Evolutionary conservation across 2,329 filamentous ascomycete genomes (phyloP).

Genomic region (Fulvia fulva): DNA sequence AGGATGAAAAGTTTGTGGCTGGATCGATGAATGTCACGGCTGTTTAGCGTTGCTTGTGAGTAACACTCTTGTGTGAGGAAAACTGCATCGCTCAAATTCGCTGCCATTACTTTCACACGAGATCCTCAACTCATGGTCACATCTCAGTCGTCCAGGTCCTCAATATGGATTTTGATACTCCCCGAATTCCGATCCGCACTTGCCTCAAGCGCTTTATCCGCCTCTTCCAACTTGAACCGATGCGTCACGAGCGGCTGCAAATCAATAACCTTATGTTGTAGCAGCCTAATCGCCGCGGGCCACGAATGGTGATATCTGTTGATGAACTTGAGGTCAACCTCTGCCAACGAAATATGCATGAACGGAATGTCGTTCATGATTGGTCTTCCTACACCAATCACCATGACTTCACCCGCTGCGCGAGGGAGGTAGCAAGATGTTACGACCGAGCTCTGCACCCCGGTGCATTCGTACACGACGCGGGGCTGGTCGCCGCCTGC

Average conservation of each 20-base stretch:
- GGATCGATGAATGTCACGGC: conserved; percentile 2
- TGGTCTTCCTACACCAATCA: conserved; percentile 34
- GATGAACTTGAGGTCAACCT: conserved; percentile 60
- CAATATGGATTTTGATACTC: conserved; percentile 59
- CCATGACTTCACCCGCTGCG: conserved; percentile 33
- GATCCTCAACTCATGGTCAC: not conserved
- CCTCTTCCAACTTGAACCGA: conserved; percentile 58
- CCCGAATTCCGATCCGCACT: conserved; percentile 51
- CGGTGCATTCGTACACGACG: conserved; percentile 35
- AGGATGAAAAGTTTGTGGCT: conserved; percentile 2
- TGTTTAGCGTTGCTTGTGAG: not conserved
- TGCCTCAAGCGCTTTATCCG: conserved; percentile 55
- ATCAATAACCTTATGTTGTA: conserved; percentile 58
- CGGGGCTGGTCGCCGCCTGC: conserved; percentile 26
- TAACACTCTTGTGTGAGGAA: not conserved
- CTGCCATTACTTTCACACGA: not conserved
- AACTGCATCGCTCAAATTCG: not conserved
- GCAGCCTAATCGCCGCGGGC: conserved; percentile 60
- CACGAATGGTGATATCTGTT: conserved; percentile 68
- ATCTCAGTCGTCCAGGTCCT: conserved; percentile 39
- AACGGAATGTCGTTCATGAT: conserved; percentile 36
- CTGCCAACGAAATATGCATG: conserved; percentile 35
- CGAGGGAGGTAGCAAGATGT: conserved; percentile 27
- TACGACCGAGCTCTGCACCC: conserved; percentile 33
- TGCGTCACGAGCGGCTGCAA: conserved; percentile 62